phyloP scores from a whole-genome alignment of 1,139 yeast genomes.

The Yamadazyma mexicana region DNA sequence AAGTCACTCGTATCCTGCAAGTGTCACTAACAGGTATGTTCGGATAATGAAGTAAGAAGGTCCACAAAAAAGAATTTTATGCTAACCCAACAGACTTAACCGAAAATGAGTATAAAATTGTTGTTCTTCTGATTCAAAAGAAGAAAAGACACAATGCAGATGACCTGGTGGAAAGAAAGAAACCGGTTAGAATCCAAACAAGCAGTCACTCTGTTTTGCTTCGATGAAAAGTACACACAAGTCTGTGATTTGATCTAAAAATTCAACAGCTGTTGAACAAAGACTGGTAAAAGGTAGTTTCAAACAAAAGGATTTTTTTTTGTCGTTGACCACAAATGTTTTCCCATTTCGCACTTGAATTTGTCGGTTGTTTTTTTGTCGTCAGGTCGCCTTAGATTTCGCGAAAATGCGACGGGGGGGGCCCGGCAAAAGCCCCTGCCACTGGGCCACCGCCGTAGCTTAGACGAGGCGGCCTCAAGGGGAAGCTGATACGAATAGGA shows the following conservation, averaged over 20 bases:
- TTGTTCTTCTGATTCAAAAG: too few relatives aligned
- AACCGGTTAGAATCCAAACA: not conserved
- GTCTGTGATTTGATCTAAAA: not conserved
- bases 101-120: not conserved
- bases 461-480: too few relatives aligned
- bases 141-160: too few relatives aligned
- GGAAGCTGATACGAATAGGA: too few relatives aligned
- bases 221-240: not conserved
- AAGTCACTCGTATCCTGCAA: too few relatives aligned
- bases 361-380: not conserved
- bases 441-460: too few relatives aligned
- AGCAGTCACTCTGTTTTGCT: not conserved
- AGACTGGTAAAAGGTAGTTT: not conserved
- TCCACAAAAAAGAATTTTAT: not conserved
- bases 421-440: too few relatives aligned
- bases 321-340: constrained; percentile 3
- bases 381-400: not conserved
- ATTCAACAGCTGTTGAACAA: not conserved
- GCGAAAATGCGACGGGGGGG: too few relatives aligned
- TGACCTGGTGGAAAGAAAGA: not conserved
- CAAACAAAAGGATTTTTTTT: constrained; percentile 2
- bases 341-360: constrained; percentile 1
- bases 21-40: not conserved
- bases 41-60: too few relatives aligned
- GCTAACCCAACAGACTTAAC: not conserved